Evolutionary conservation across 192 early-diverging fungal genomes (phyloP), one percentile per base, ranked within the genome.

Genomic region (Borealophlyctis nickersoniae): DNA sequence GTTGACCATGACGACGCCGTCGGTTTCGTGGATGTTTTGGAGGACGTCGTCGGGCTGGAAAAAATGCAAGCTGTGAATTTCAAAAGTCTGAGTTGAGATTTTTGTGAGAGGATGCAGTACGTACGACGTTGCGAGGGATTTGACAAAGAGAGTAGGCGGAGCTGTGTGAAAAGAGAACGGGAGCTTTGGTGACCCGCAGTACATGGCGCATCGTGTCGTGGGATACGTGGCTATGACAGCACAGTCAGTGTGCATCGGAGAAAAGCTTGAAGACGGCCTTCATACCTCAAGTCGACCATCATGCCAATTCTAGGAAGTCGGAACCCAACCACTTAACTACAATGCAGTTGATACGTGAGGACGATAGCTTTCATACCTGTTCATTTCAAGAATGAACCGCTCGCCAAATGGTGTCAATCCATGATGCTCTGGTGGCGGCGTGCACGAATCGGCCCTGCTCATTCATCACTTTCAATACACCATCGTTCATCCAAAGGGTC

Each of bases 1-100:
- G 64, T 87, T 87, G 52, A 88, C 66, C 80, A 84, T 80, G 2
- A 89, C 75, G 13, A 89, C 81, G 31, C 83, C 84, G 52, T 88
- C 83, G 0, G 70, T 72, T 31, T 73, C 69, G 29, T 52, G 36
- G 1, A 87, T 56, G 35, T 68, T 39, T 19, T 35, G 30, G 19
- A 87, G 63, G 9, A 86, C 71, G 22, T 71, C 70, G 58, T 87
- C 86, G 9, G 86, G 86, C 28, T 66, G 28, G 48, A 9, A 23
- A 9, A 5, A 53, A 4, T 23, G 22, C 7, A n/a, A n/a, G n/a
- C n/a, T n/a, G n/a, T n/a, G n/a, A n/a, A n/a, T n/a, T n/a, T n/a
- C n/a, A n/a, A n/a, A n/a, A 14, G 52, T 23, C 23, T 28, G 7
- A 53, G 52, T 4, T 53, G 23, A 4, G 52, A 9, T 9, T 53